Conservation (phyloP, 2,329 filamentous ascomycete species). For the Teratosphaeria zuluensis region DNA sequence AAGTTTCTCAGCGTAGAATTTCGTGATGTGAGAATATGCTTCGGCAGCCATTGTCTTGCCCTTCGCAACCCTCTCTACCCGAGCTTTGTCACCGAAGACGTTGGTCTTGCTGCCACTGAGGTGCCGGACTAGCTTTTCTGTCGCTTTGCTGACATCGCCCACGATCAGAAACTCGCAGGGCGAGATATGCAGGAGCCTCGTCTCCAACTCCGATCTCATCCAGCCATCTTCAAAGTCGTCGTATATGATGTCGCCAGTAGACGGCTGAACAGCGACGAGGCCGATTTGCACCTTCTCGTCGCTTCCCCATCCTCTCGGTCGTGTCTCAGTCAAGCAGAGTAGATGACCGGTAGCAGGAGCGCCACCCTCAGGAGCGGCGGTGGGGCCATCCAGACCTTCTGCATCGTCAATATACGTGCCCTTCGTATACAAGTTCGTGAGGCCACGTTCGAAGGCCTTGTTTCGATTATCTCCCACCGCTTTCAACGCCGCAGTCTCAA, state of each 20-base stretch:
- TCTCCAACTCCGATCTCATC: slow-evolving; percentile 94
- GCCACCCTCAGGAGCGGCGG: slow-evolving; percentile 44
- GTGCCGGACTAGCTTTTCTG: slow-evolving; percentile 84
- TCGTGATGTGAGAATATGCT: slow-evolving; percentile 78
- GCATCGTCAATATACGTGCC: slow-evolving; percentile 94
- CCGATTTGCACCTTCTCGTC: slow-evolving; percentile 92
- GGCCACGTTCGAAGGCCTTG: slow-evolving; percentile 78
- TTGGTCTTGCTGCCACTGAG: slow-evolving; percentile 81
- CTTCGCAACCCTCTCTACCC: slow-evolving; percentile 70
- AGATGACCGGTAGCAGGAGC: slow-evolving; percentile 70
- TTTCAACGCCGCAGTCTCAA: slow-evolving; percentile 92
- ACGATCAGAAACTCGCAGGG: slow-evolving; percentile 93
- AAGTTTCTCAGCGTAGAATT: slow-evolving; percentile 83
- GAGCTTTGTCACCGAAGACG: slow-evolving; percentile 81
- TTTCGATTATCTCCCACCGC: slow-evolving; percentile 92
- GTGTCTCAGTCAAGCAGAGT: slow-evolving; percentile 80
- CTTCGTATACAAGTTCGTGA: slow-evolving; percentile 96
- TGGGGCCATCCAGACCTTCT: slow-evolving; percentile 59
- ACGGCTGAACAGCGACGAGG: slow-evolving; percentile 86
- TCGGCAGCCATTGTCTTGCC: slow-evolving; percentile 74
- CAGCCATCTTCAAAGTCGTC: slow-evolving; percentile 96
- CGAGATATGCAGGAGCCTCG: slow-evolving; percentile 85
- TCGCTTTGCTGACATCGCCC: slow-evolving; percentile 78
- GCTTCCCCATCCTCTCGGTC: slow-evolving; percentile 67
- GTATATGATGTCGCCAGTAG: slow-evolving; percentile 91